Evolutionary conservation across 2,329 filamentous ascomycete species (phyloP).

Genomic region (Blumeria hordei): DNA sequence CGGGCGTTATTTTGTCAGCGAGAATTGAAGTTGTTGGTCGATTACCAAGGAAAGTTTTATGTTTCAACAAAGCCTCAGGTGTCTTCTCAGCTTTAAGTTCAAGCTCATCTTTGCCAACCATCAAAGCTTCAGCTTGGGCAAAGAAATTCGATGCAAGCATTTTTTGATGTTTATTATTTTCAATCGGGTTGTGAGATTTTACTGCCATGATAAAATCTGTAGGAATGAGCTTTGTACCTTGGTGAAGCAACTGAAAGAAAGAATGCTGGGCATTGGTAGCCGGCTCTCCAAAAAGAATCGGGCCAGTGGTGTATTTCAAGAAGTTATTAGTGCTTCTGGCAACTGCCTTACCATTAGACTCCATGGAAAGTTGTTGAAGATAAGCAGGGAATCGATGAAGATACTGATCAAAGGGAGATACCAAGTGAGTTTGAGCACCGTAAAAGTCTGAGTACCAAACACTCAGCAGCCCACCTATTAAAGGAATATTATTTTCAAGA

Average conservation of each 20-base stretch:
- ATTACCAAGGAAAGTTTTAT: slow-evolving; percentile 98
- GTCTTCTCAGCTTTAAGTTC: slow-evolving; percentile 55
- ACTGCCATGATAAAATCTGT: slow-evolving; percentile 94
- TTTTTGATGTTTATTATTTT: slow-evolving; percentile 84
- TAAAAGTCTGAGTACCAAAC: slow-evolving; percentile 99
- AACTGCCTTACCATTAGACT: slow-evolving; percentile 96
- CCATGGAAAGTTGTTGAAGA: slow-evolving; percentile 97
- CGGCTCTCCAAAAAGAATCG: slow-evolving; percentile 91
- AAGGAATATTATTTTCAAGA: slow-evolving; percentile 82
- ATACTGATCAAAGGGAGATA: slow-evolving; percentile 97
- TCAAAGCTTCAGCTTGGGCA: slow-evolving; percentile 66
- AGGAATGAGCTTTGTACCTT: slow-evolving; percentile 96
- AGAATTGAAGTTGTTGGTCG: slow-evolving; percentile 89
- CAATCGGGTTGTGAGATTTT: slow-evolving; percentile 87
- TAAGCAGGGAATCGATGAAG: slow-evolving; percentile 97
- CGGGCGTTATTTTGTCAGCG: slow-evolving; percentile 74
- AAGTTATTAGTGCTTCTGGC: slow-evolving; percentile 66
- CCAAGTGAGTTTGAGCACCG: slow-evolving; percentile 88
- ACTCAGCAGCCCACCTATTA: slow-evolving; percentile 74
- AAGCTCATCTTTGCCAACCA: slow-evolving; percentile 73
- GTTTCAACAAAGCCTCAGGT: slow-evolving; percentile 56
- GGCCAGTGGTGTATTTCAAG: slow-evolving; percentile 91
- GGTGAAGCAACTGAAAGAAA: slow-evolving; percentile 98
- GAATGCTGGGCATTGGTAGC: slow-evolving; percentile 99
- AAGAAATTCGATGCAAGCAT: slow-evolving; percentile 89